Evolutionary conservation across 805 yeast species (phyloP).

Genomic region (Suhomyces prunicola): DNA sequence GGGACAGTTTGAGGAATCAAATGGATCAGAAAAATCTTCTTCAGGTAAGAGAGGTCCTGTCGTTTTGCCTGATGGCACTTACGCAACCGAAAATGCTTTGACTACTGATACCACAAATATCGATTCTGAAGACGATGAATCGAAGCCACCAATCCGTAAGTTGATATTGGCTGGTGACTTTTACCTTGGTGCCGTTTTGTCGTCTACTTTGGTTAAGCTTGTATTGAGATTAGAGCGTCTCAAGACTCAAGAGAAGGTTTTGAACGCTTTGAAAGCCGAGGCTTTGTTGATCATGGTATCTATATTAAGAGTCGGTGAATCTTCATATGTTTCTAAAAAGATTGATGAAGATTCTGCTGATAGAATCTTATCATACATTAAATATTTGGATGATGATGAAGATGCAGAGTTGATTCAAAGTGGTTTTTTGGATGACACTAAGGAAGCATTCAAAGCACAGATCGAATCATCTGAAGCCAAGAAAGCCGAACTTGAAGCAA

Average conservation of each 20-base stretch:
- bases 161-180: slow-evolving; percentile 84
- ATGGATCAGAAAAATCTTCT: slow-evolving; percentile 1
- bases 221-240: slow-evolving; percentile 69
- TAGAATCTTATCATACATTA: slow-evolving; percentile 83
- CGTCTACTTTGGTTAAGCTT: slow-evolving; percentile 85
- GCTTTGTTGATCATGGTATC: slow-evolving; percentile 92
- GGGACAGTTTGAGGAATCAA: slow-evolving; percentile 31
- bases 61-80: slow-evolving; percentile 97
- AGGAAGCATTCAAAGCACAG: slow-evolving; percentile 75
- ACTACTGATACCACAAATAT: slow-evolving; percentile 41
- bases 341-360: slow-evolving; percentile 98
- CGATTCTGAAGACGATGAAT: slow-evolving; percentile 23
- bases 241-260: slow-evolving; percentile 49
- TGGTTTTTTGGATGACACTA: slow-evolving; percentile 86
- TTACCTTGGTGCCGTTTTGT: slow-evolving; percentile 82
- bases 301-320: slow-evolving; percentile 81
- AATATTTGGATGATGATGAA: slow-evolving; percentile 68
- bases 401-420: slow-evolving; percentile 49
- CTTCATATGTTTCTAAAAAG: slow-evolving; percentile 61
- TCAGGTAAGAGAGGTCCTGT: slow-evolving; percentile 58
- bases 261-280: slow-evolving; percentile 90
- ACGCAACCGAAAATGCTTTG: slow-evolving; percentile 88
- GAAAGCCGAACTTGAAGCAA: slow-evolving; percentile 54
- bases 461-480: slow-evolving; percentile 57
- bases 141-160: slow-evolving; percentile 72